Conservation (phyloP, 495 filamentous ascomycete genomes). For the Bombardia bombarda region DNA sequence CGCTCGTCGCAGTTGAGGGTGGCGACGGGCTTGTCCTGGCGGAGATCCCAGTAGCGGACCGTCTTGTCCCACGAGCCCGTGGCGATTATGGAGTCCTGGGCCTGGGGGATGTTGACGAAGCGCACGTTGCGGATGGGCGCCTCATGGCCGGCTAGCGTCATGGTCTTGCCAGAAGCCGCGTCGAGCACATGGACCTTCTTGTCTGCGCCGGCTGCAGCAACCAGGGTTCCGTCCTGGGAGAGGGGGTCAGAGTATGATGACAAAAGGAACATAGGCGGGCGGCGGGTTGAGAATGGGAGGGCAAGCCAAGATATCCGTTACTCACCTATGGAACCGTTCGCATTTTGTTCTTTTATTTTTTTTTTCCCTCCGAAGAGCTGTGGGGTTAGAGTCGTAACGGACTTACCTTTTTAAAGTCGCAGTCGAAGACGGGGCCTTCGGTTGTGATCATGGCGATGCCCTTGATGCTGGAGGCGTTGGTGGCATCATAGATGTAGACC, state of each 20-base stretch:
- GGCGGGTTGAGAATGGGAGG: not conserved
- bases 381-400: slow-evolving; percentile 10
- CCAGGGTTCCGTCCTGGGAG: slow-evolving; percentile 47
- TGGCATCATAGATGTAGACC: slow-evolving; percentile 86
- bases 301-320: not conserved
- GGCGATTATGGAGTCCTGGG: slow-evolving; percentile 53
- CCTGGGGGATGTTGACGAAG: slow-evolving; percentile 54
- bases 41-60: slow-evolving; percentile 84
- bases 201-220: slow-evolving; percentile 68
- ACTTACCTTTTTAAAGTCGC: slow-evolving; percentile 77
- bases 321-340: slow-evolving; percentile 18
- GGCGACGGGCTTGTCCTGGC: slow-evolving; percentile 52
- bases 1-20: slow-evolving; percentile 65
- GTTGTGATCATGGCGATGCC: slow-evolving; percentile 73
- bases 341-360: slow-evolving; percentile 3
- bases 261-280: not conserved
- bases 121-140: slow-evolving; percentile 63
- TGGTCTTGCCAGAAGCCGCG: slow-evolving; percentile 44
- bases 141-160: slow-evolving; percentile 46
- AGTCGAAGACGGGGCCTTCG: slow-evolving; percentile 68
- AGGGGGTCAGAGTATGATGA: not conserved
- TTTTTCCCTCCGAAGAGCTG: slow-evolving; percentile 2
- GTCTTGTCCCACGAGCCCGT: slow-evolving; percentile 91
- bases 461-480: slow-evolving; percentile 57
- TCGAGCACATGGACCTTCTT: slow-evolving; percentile 72